Evolutionary conservation across 2,329 filamentous ascomycete species (phyloP).

Genomic region (Diplodia scrobiculata): DNA sequence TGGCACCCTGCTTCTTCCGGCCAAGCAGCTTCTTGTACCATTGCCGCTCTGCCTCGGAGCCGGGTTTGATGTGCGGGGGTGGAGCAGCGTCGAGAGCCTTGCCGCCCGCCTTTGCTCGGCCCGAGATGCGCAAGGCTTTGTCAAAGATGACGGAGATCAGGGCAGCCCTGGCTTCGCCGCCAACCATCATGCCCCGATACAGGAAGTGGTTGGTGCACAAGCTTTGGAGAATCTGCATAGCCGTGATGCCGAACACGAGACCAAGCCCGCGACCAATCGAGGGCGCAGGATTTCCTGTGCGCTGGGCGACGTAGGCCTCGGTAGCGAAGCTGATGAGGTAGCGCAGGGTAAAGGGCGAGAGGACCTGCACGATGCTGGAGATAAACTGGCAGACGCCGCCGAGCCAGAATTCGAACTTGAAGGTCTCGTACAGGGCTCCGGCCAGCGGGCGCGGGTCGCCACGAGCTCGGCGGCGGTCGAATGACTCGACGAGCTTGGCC

Average conservation of each 20-base stretch:
- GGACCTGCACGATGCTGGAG: conserved; percentile 71
- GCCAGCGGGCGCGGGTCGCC: conserved; percentile 74
- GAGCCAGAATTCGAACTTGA: conserved; percentile 79
- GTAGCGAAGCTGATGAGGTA: conserved; percentile 85
- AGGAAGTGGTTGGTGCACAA: conserved; percentile 86
- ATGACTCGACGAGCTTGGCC: conserved; percentile 65
- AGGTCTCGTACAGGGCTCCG: conserved; percentile 83
- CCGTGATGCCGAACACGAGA: conserved; percentile 77
- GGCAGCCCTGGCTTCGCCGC: conserved; percentile 77
- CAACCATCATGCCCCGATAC: conserved; percentile 88
- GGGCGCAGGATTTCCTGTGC: conserved; percentile 59
- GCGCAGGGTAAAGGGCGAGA: conserved; percentile 81
- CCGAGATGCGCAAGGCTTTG: conserved; percentile 87
- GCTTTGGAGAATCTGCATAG: conserved; percentile 83
- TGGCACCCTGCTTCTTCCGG: conserved; percentile 46
- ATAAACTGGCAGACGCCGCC: conserved; percentile 76
- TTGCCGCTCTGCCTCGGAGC: conserved; percentile 55
- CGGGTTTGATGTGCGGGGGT: conserved; percentile 50
- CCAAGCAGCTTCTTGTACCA: conserved; percentile 50
- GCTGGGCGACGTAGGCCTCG: conserved; percentile 71
- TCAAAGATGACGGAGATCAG: conserved; percentile 87
- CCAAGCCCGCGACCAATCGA: conserved; percentile 75
- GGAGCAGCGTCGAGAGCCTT: conserved; percentile 49
- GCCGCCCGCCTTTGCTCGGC: conserved; percentile 82
- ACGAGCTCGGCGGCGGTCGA: conserved; percentile 66